Evolutionary conservation across 148 eudicot genomes (phyloP), one percentile per base, ranked within the genome.

Genomic region (Vaccinium vitisidaea): DNA sequence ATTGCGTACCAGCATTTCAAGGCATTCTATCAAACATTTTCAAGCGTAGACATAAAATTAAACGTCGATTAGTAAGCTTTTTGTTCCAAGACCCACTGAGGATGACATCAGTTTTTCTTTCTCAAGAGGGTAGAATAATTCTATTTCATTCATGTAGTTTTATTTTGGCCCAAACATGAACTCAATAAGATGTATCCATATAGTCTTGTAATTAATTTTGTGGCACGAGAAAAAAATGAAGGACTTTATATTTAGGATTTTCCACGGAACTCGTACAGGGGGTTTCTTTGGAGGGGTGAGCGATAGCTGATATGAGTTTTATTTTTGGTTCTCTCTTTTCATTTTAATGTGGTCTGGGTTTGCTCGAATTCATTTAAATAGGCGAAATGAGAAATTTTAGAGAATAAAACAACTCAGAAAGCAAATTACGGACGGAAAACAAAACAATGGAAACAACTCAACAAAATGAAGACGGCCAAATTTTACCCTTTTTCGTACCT

Each of bases 1-100:
- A 86, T 90, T 87, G 99, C 99, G 48, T 94, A 95, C 87, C 93
- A 91, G 91, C 98, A 95, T 90, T 96, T 96, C 92, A 95, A 93
- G 92, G 96, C 97, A 53, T 96, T 93, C 88, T 96, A 92, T 81
- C 83, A 88, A 74, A 87, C 93, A 83, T 96, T 96, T 87, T 94
- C 99, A 65, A 89, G 94, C 87, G 85, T 96, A 65, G 98, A 96
- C 89, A 90, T 77, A 71, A 92, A 90, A 87, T 83, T 96, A 79
- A 80, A 75, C 16, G 89, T 95, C 75, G 99, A 96, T 93, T 92
- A 84, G 87, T 90, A 88, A 82, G 88, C 39, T 85, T 59, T 59
- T 52, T 83, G 19, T n/a, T 25, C 11, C 46, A 48, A 74, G 53
- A 23, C 67, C 78, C 52, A 58, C 49, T 36, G 50, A 27, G 74